Conservation (phyloP, 1,139 yeast species). For the Pichia kudriavzevii region DNA sequence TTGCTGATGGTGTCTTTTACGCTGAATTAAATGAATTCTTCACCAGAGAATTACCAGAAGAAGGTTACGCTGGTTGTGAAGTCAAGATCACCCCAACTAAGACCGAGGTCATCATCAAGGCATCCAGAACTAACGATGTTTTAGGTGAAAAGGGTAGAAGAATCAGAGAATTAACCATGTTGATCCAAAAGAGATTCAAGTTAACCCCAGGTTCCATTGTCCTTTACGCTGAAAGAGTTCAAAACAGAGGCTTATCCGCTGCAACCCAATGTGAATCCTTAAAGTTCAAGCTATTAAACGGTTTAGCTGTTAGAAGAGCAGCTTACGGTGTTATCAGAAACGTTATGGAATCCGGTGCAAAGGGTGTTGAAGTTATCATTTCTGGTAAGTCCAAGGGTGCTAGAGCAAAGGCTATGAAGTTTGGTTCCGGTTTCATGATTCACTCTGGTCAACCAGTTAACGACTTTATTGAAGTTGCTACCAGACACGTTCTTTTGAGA, state of each 20-base stretch:
- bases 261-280: constrained; percentile 99
- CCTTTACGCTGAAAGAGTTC: constrained; percentile 98
- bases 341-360: constrained; percentile 99
- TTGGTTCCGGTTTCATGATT: constrained; percentile 99
- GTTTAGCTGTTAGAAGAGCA: constrained; percentile 99
- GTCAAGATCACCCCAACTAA: constrained; percentile 98
- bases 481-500: constrained; percentile 99
- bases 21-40: constrained; percentile 99
- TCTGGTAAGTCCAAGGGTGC: constrained; percentile 99
- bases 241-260: constrained; percentile 99
- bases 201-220: constrained; percentile 90
- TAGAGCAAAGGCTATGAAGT: constrained; percentile 99
- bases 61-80: constrained; percentile 99
- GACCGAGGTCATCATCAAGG: constrained; percentile 97
- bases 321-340: constrained; percentile 99
- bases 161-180: constrained; percentile 97
- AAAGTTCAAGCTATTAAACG: constrained; percentile 95
- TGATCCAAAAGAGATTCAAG: constrained; percentile 98
- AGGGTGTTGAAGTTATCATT: constrained; percentile 99
- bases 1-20: constrained; percentile 99
- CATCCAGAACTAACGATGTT: constrained; percentile 98
- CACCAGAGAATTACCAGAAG: constrained; percentile 99
- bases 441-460: constrained; percentile 99
- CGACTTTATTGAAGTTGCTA: constrained; percentile 97
- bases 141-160: constrained; percentile 99